Evolutionary conservation across 2,329 filamentous ascomycete genomes (phyloP).

Genomic region (Trichothecium sympodiale): DNA sequence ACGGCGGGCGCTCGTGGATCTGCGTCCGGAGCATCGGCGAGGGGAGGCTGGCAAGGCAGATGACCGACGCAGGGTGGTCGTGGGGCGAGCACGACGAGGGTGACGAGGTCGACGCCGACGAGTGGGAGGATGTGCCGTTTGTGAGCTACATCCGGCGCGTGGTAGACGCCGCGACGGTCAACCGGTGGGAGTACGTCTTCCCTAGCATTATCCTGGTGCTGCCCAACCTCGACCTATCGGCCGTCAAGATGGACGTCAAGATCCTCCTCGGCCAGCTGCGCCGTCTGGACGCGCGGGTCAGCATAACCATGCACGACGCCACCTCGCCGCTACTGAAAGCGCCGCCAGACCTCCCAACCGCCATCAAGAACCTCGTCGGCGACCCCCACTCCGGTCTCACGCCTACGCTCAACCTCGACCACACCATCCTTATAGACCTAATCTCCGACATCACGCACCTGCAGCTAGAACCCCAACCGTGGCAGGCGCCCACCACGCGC

Average conservation of each 20-base stretch:
- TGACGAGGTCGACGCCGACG: constrained; percentile 18
- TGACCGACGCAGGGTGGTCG: constrained; percentile 29
- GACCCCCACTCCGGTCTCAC: constrained; percentile 21
- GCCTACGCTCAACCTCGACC: constrained; percentile 26
- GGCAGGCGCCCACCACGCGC: constrained; percentile 20
- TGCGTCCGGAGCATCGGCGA: constrained; percentile 17
- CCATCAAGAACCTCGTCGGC: constrained; percentile 18
- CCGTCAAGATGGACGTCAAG: constrained; percentile 16
- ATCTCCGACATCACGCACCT: constrained; percentile 28
- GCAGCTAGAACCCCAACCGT: constrained; percentile 18
- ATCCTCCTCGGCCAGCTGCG: constrained; percentile 19
- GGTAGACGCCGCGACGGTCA: constrained; percentile 22
- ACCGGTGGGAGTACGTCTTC: constrained; percentile 24
- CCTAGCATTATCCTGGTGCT: constrained; percentile 24
- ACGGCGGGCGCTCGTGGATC: constrained; percentile 23
- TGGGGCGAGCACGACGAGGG: constrained; percentile 23
- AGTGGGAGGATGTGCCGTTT: constrained; percentile 22
- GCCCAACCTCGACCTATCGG: constrained; percentile 16
- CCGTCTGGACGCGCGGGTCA: constrained; percentile 17
- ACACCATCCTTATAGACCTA: constrained; percentile 28
- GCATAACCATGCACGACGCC: constrained; percentile 20
- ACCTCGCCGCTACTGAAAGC: constrained; percentile 13
- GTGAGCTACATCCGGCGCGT: constrained; percentile 20
- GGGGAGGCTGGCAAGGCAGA: constrained; percentile 24
- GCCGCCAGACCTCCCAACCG: constrained; percentile 13